Base-by-base conservation (phyloP, 441 rosid genomes). In the Eutrema salsugineum region DNA sequence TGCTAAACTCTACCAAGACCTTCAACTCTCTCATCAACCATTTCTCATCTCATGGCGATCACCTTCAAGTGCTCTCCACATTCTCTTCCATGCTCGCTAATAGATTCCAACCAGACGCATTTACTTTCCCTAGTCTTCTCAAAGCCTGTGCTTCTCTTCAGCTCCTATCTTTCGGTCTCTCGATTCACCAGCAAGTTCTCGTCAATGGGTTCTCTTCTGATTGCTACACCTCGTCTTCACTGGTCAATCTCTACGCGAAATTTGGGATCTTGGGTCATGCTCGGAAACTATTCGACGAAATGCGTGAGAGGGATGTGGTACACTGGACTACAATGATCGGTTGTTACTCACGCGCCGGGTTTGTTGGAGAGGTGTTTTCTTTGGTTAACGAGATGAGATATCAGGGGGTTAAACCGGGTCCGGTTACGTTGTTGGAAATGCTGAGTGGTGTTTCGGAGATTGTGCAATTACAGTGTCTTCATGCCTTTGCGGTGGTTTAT, bases 371-470 rank as follows among this genome's bases (percentile, higher is more conserved):
- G 16, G 85, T 81, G 5, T 80, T 75, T 51, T 27, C 33, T 10
- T 70, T 84, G 83, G 62, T 77, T 20, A 80, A 70, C 54, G 59
- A 77, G 61, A 87, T 87, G 92, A 78, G 85, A 43, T 57, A 11
- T 53, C 54, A 68, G 10, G 83, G 84, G 55, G 63, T 73, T 72
- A 75, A 70, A 51, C 90, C 88, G 53, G 58, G 81, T 74, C 81
- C 85, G 27, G 88, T 84, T 68, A 87, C 92, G 40, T 66, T 87
- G 48, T 74, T 87, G 62, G 82, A 77, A 28, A 46, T 87, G 82
- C 50, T 86, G 1, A 69, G 81, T 60, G 86, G 86, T 3, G 80
- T 83, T 39, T 76, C 63, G 36, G 85, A 77, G 81, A 72, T 72
- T 35, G 58, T 36, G 11, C 74, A 75, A 53, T 73, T 86, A 36